Conservation (phyloP, 352 stramenopile genomes). For the Pythium graminicola region DNA sequence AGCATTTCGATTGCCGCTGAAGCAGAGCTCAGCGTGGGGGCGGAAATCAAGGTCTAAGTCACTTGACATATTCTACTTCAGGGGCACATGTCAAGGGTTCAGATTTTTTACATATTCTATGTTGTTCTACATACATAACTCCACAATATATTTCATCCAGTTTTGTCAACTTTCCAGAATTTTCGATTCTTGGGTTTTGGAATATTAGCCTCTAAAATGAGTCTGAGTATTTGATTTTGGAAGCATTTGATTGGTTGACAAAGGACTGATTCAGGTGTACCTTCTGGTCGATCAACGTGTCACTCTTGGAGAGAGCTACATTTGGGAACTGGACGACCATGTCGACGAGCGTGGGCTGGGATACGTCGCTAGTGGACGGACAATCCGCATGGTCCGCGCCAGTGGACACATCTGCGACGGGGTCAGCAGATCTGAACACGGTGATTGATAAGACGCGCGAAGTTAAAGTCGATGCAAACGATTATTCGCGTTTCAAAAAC, state of each 20-base stretch:
- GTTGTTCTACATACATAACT: neutral
- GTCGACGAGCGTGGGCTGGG: constrained; percentile 40
- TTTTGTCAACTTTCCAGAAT: constrained; percentile 7
- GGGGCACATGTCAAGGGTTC: too few relatives aligned
- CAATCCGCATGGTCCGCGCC: constrained; percentile 23
- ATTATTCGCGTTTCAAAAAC: constrained; percentile 84
- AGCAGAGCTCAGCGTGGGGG: too few relatives aligned
- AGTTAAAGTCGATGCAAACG: constrained; percentile 70
- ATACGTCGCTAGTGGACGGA: constrained; percentile 29
- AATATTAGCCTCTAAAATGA: neutral
- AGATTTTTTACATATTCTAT: neutral
- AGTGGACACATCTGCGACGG: neutral
- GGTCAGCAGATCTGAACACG: constrained; percentile 29
- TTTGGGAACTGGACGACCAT: constrained; percentile 1
- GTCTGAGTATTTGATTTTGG: neutral
- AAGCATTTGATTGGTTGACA: neutral
- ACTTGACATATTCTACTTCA: too few relatives aligned
- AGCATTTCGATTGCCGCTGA: constrained; percentile 16
- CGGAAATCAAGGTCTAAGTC: too few relatives aligned
- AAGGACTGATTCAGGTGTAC: neutral
- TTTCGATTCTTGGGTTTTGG: neutral
- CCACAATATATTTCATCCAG: neutral
- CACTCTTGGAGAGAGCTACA: neutral
- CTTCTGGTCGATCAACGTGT: neutral
- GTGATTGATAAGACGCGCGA: constrained; percentile 59